phyloP scores from a whole-genome alignment of 441 rosid genomes.

The Adansonia grandidieri region DNA sequence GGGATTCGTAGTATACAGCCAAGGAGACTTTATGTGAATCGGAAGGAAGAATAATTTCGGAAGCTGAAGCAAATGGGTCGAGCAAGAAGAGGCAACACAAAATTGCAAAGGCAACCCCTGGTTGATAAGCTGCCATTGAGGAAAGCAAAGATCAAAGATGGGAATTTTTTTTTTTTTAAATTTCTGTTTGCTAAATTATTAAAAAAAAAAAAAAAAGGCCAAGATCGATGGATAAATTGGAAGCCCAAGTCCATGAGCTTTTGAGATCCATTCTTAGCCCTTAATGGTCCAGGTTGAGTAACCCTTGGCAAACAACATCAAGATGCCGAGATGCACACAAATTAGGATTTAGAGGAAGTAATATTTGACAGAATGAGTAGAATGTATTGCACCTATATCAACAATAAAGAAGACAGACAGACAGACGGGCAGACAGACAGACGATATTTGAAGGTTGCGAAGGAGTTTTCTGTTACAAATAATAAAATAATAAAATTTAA shows the following conservation, averaged over 20 bases:
- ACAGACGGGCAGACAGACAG: neutral
- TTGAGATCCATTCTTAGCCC: constrained; percentile 66
- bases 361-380: neutral
- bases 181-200: too few species aligned
- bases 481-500: neutral
- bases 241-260: constrained; percentile 28
- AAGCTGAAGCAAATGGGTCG: constrained; percentile 30
- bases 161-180: too few species aligned
- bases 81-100: constrained; percentile 26
- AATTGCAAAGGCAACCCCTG: constrained; percentile 19
- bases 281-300: constrained; percentile 70
- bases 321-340: neutral
- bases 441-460: neutral
- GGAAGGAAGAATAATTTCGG: constrained; percentile 31
- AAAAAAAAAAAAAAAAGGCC: too few species aligned
- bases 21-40: constrained; percentile 52
- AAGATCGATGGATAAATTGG: too few species aligned
- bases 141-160: neutral
- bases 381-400: neutral
- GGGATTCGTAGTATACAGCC: constrained; percentile 75
- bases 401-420: neutral
- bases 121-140: constrained; percentile 33
- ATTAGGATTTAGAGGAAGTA: neutral
- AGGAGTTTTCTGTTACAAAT: neutral
- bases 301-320: constrained; percentile 62